These are phyloP conservation scores for Pyrrhoderma lamaoense DNA, from an alignment of 1,284 basidiomycete species.

Conservation along the genomic window DNA sequence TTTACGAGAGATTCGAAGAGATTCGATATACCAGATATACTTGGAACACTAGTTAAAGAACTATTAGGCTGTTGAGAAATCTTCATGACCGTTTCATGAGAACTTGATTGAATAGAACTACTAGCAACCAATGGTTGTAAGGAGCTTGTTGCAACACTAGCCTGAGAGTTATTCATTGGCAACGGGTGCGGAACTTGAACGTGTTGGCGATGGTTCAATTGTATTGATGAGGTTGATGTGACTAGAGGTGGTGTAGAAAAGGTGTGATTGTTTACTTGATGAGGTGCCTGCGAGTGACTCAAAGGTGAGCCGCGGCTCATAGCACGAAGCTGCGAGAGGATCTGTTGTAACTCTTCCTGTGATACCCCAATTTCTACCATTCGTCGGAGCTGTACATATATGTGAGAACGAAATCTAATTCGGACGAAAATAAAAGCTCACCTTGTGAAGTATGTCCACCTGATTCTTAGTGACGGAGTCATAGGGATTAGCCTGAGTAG, in stretches of 20 bases:
- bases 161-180: no score
- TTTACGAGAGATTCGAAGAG: constrained; percentile 62
- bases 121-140: no score
- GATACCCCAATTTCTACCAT: constrained; percentile 77
- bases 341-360: constrained; percentile 73
- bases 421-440: constrained; percentile 29
- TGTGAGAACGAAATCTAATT: not conserved
- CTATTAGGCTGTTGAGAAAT: constrained; percentile 13
- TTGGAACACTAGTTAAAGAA: constrained; percentile 13
- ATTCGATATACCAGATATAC: constrained; percentile 41
- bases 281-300: constrained; percentile 31
- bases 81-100: not conserved
- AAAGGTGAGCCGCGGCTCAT: constrained; percentile 40
- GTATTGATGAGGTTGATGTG: constrained; percentile 19
- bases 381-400: constrained; percentile 53
- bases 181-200: no score
- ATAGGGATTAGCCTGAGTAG: constrained; percentile 56
- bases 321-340: constrained; percentile 67
- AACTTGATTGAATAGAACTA: not conserved
- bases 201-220: not conserved
- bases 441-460: constrained; percentile 66
- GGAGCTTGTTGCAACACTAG: constrained; percentile 1
- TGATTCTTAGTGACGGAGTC: constrained; percentile 59
- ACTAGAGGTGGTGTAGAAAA: not conserved
- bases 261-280: constrained; percentile 9